Evolutionary conservation across 1,284 basidiomycete species (phyloP).

Genomic region (Mycosarcoma maydis): DNA sequence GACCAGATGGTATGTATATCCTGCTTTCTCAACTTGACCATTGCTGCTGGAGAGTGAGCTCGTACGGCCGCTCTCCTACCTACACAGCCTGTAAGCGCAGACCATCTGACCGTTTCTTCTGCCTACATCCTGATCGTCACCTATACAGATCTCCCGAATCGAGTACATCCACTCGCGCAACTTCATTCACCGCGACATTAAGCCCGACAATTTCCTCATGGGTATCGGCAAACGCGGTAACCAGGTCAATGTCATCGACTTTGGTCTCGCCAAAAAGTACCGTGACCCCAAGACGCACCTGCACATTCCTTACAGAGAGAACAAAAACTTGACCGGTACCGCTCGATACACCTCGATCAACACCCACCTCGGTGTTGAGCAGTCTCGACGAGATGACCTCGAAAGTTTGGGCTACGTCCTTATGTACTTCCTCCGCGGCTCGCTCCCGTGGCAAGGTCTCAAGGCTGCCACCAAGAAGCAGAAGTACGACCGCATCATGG

Average conservation of each 20-base stretch:
- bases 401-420: conserved; percentile 66
- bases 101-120: background rate
- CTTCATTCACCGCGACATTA: conserved; percentile 99
- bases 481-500: conserved; percentile 68
- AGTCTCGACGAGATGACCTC: conserved; percentile 66
- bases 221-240: conserved; percentile 99
- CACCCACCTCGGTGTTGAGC: conserved; percentile 89
- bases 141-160: conserved; percentile 93
- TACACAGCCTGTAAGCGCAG: background rate
- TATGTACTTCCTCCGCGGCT: conserved; percentile 67
- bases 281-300: conserved; percentile 99
- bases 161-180: conserved; percentile 99
- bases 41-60: background rate
- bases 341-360: conserved; percentile 99
- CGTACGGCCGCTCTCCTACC: background rate
- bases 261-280: conserved; percentile 99
- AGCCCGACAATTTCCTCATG: conserved; percentile 99
- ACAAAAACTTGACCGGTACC: conserved; percentile 99
- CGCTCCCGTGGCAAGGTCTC: conserved; percentile 66
- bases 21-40: too few species aligned
- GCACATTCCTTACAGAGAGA: conserved; percentile 99
- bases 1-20: conserved; percentile 83
- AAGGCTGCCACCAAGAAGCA: conserved; percentile 68
- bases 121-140: too few species aligned
- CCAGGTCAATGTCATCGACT: conserved; percentile 99